Evolutionary conservation across 352 stramenopile species (phyloP).

Genomic region (Pythium dissotocum): DNA sequence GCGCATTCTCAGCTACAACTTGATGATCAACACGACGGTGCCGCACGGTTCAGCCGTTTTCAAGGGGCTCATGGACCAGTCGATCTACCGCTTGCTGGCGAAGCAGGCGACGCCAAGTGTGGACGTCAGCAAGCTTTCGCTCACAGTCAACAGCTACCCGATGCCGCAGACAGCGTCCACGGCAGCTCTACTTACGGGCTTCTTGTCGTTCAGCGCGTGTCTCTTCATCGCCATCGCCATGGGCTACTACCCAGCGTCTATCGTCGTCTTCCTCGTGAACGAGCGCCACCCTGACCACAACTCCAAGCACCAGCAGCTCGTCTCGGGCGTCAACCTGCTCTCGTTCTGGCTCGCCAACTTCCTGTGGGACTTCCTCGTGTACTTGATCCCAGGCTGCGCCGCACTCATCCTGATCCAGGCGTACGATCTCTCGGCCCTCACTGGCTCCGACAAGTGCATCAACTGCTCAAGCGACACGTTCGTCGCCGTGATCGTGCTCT

Average conservation of each 20-base stretch:
- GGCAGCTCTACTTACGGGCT: constrained; percentile 23
- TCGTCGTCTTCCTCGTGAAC: constrained; percentile 91
- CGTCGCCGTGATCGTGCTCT: constrained; percentile 32
- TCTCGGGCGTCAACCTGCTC: constrained; percentile 86
- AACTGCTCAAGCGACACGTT: constrained; percentile 32
- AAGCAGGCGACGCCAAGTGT: constrained; percentile 5
- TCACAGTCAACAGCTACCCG: constrained; percentile 29
- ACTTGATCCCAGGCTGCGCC: constrained; percentile 39
- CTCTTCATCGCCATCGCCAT: constrained; percentile 87
- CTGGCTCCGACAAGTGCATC: constrained; percentile 31
- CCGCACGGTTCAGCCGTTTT: constrained; percentile 29
- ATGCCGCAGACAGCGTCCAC: constrained; percentile 25
- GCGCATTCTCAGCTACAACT: constrained; percentile 35
- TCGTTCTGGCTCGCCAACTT: constrained; percentile 94
- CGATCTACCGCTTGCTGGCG: constrained; percentile 28
- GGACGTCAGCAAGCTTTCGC: not conserved
- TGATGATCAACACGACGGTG: constrained; percentile 39
- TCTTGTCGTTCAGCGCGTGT: constrained; percentile 49
- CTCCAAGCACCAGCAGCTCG: constrained; percentile 93
- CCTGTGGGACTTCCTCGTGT: constrained; percentile 87
- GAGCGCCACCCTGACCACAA: constrained; percentile 81
- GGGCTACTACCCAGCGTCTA: constrained; percentile 78
- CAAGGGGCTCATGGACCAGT: constrained; percentile 37
- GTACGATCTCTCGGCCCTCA: constrained; percentile 42
- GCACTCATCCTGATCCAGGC: constrained; percentile 37